Percentiles rank a stretch among this genome's conserved stretches.
Evolutionary conservation across 2,329 filamentous ascomycete species (phyloP).

Genomic region (Diplodia corticola): DNA sequence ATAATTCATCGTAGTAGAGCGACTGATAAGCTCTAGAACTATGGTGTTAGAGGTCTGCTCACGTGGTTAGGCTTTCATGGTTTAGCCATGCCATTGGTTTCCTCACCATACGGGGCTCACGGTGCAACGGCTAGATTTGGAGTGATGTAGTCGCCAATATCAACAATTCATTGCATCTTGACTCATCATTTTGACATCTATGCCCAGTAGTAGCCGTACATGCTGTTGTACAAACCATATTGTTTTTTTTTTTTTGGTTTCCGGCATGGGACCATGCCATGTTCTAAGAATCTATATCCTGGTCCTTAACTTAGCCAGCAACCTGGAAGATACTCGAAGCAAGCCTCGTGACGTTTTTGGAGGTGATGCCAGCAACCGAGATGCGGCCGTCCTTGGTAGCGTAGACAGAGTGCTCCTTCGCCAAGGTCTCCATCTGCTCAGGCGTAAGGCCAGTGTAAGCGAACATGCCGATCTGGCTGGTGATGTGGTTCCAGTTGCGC

Average conservation of each 20-base stretch:
- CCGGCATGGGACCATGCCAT: neutral
- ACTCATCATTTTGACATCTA: slow-evolving; percentile 5
- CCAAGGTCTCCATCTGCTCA: slow-evolving; percentile 87
- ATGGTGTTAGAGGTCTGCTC: too few relatives aligned
- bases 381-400: slow-evolving; percentile 91
- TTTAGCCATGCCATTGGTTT: too few relatives aligned
- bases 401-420: slow-evolving; percentile 96
- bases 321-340: slow-evolving; percentile 84
- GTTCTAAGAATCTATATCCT: neutral
- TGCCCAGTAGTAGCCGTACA: slow-evolving; percentile 15
- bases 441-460: slow-evolving; percentile 92
- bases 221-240: slow-evolving; percentile 18
- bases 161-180: neutral
- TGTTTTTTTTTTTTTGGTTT: neutral
- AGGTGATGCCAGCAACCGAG: slow-evolving; percentile 81
- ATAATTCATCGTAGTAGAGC: too few relatives aligned
- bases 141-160: neutral
- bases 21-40: too few relatives aligned
- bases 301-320: slow-evolving; percentile 56
- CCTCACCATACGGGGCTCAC: too few relatives aligned
- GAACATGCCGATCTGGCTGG: slow-evolving; percentile 96
- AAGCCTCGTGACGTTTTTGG: slow-evolving; percentile 74
- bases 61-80: too few relatives aligned
- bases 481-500: slow-evolving; percentile 99
- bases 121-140: too few relatives aligned